Evolutionary conservation across 2,329 filamentous ascomycete genomes (phyloP), one percentile per base, ranked within the genome.

Genomic region (Cladophialophora exuberans): DNA sequence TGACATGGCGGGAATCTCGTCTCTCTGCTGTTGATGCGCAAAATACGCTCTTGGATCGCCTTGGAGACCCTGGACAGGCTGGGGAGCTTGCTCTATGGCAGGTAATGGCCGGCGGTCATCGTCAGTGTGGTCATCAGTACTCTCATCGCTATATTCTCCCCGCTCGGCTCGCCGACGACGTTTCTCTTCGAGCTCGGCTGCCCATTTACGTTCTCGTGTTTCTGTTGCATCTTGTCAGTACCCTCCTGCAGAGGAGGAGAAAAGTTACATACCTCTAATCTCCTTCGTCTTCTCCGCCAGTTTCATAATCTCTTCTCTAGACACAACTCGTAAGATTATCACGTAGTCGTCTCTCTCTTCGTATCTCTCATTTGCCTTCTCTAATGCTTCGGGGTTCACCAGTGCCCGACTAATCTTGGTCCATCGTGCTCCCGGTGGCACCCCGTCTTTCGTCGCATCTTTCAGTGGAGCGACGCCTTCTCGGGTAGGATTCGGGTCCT

Each of bases 391-490:
- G 0, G 92, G 91, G 64, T 95, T 97, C 65, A 97, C 92, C 52
- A 96, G 81, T 62, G 87, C 85, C 53, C 92, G 85, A 68, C 88
- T 89, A 67, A 97, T 92, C 75, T 94, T 96, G 91, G 90, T 89
- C 33, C 89, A 87, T 51, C 90, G 83, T 28, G 92, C 92, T 54
- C 88, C 89, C 0, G 85, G 74, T 0, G 88, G 88, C 26, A 91
- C 89, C 11, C 58, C 58, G 59, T 86, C 84, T 68, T 85, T 85
- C 70, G 87, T 85, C 44, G 89, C 86, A 68, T 96, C 90, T 73
- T 96, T 96, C 67, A 96, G 83, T n/a, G 92, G 92, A 1, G 92
- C 91, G 5, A 96, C 93, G 13, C 92, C 93, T 70, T 97, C 93
- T 17, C 92, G 83, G 30, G 95, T 80, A 0, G 90, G 87, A 62